Evolutionary conservation across 805 yeast genomes (phyloP), one percentile per base, ranked within the genome.

Genomic region (Ogataea wickerhamii): DNA sequence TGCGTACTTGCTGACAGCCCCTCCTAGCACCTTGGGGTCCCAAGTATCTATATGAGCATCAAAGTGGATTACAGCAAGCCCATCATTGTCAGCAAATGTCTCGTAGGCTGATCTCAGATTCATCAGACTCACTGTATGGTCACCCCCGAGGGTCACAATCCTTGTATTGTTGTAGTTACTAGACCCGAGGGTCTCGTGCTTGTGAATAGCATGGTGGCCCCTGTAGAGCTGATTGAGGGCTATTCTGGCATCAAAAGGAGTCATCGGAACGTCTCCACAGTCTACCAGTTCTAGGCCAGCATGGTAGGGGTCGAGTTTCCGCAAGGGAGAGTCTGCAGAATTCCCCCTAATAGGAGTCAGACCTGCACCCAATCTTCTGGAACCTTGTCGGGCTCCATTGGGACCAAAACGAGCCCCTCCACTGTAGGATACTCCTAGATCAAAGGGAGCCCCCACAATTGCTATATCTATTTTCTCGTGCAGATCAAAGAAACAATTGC

Each of bases 1-100:
- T 62, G 78, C 74, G 51, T 81, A 80, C 46, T 73, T 67, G 10
- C 80, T 63, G 18, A 79, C 58, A 5, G 77, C 81, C 4, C 86
- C 87, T 8, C 86, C 86, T 24, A 79, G 63, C 14, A 69, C 72
- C 36, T 65, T 56, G 4, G 87, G 87, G 46, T 73, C 69, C 84
- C 85, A 79, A 3, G 86, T 79, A 56, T 79, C 86, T 34, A 79
- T 70, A 54, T 79, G 85, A 18, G 80, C 70, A 53, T 78, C 84
- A 44, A 78, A 77, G 51, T 78, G 80, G 12, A 76, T 54, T 8
- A 75, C 75, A 3, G 73, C 65, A 5, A 75, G 40, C 4, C 53
- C 56, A 24, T 64, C 61, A 1, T 74, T 72, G 20, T 60, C 58
- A 0, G 74, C 76, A 40, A 55, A 62, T 18, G 64, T 55, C 45